Base-by-base conservation (phyloP, 352 stramenopile genomes). In the Globisporangium okanoganense region DNA sequence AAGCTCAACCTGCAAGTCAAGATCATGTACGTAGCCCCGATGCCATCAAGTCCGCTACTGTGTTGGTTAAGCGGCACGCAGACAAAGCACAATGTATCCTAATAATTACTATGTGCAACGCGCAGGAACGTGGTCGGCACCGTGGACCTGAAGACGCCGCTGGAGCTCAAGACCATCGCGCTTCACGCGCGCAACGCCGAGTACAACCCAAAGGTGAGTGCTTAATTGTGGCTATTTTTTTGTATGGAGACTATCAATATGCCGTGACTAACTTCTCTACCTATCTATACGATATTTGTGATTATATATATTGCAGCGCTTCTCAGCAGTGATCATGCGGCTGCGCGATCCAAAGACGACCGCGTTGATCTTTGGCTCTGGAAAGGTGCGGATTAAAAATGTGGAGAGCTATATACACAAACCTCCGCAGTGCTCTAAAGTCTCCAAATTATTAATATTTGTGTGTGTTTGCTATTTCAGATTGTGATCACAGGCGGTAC, bases 131-230 rank as follows among this genome's bases (percentile, higher is more conserved):
- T 98, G 27, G 93, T 98, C n/a, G 85, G 88, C 5, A 98, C 93
- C 0, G 93, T 98, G 38, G 97, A 99, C 71, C 71, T 99, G 14
- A 95, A 97, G 56, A 95, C 92, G 31, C 82, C 79, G 33, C 76
- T 99, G 20, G 96, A 99, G 69, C 84, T 99, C 24, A 98, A 98
- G 74, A 97, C 91, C 49, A 99, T 99, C 61, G 95, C 97, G 36
- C 72, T 98, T 22, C 94, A 98, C 62, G 96, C 96, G 47, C 90
- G 97, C 18, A 99, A 99, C 65, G 98, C 97, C 7, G 98, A 99
- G 79, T 99, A 99, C 76, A 99, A 99, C 76, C 97, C 98, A 12
- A 97, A 97, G 80, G 88, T 96, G 50, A n/a, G 33, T n/a, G 7
- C 12, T 53, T 64, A 20, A 2, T 20, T 58, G 16, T 38, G 14